These are phyloP conservation scores for Paecilomyces dactylethromorphus DNA, from an alignment of 2,329 filamentous ascomycete genomes.

Conservation along the genomic window DNA sequence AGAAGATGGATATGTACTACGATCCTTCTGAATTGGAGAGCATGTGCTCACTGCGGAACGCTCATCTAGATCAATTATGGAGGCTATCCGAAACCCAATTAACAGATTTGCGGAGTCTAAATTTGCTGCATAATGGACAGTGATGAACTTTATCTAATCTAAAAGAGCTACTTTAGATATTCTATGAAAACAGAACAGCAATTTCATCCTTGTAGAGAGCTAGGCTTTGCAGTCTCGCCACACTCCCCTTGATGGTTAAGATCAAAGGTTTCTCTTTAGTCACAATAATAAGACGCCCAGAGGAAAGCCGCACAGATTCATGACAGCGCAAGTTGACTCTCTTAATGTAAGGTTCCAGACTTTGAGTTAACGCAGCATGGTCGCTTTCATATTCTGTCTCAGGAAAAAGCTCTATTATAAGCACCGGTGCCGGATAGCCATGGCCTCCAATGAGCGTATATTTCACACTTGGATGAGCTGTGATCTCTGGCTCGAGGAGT, in stretches of 20 bases:
- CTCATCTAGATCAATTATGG: no score
- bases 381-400: not conserved
- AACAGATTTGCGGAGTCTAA: not conserved
- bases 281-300: constrained; percentile 10
- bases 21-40: no score
- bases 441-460: constrained; percentile 16
- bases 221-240: constrained; percentile 10
- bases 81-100: no score
- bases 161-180: not conserved
- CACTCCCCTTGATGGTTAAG: constrained; percentile 12
- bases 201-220: constrained; percentile 1
- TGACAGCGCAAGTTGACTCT: constrained; percentile 12
- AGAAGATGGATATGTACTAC: no score
- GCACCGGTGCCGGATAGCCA: constrained; percentile 11
- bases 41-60: no score
- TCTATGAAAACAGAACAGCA: not conserved
- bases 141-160: not conserved
- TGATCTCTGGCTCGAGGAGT: constrained; percentile 15
- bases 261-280: constrained; percentile 13
- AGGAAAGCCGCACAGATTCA: constrained; percentile 11
- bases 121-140: not conserved
- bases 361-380: not conserved
- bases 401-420: constrained; percentile 12
- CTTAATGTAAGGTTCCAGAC: constrained; percentile 12
- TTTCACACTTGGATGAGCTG: constrained; percentile 12